These are phyloP conservation scores for Hypoxylon sp. DNA, from an alignment of 2,329 filamentous ascomycete genomes.

Conservation along the genomic window DNA sequence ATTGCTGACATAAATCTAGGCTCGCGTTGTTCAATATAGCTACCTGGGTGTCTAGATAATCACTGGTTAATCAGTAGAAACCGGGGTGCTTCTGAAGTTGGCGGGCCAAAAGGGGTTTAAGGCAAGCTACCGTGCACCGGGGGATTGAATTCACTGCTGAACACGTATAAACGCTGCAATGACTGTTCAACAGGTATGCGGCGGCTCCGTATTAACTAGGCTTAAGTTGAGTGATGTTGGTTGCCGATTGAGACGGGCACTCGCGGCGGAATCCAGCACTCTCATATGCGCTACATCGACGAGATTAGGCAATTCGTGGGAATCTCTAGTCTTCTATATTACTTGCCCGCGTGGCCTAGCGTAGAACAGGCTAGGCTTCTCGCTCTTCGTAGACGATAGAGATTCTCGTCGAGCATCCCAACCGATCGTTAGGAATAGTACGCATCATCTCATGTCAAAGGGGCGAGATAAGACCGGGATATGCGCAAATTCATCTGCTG, in stretches of 20 bases:
- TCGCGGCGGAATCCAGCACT: slow-evolving; percentile 35
- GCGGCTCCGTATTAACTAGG: slow-evolving; percentile 6
- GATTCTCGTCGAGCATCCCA: background rate
- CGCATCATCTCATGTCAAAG: background rate
- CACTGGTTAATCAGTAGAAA: background rate
- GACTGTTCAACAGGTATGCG: slow-evolving; percentile 1
- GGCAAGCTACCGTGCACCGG: slow-evolving; percentile 1
- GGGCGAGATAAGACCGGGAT: slow-evolving; percentile 14
- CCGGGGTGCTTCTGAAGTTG: background rate
- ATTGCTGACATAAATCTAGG: background rate
- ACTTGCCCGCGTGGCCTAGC: background rate
- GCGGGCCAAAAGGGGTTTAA: slow-evolving; percentile 9
- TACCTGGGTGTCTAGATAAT: background rate
- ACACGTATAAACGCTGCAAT: slow-evolving; percentile 4
- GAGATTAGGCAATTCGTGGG: slow-evolving; percentile 21
- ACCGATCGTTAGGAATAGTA: background rate
- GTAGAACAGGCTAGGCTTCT: background rate
- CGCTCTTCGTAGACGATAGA: background rate
- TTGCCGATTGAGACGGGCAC: slow-evolving; percentile 24
- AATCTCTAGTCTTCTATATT: slow-evolving; percentile 3
- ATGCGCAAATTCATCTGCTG: slow-evolving; percentile 7
- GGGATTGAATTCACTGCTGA: background rate
- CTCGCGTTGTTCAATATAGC: background rate
- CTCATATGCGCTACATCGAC: slow-evolving; percentile 7
- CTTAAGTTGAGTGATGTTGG: slow-evolving; percentile 9